Evolutionary conservation across 2,329 filamentous ascomycete genomes (phyloP), one percentile per base, ranked within the genome.

Genomic region (Calonectria multiphialidica): DNA sequence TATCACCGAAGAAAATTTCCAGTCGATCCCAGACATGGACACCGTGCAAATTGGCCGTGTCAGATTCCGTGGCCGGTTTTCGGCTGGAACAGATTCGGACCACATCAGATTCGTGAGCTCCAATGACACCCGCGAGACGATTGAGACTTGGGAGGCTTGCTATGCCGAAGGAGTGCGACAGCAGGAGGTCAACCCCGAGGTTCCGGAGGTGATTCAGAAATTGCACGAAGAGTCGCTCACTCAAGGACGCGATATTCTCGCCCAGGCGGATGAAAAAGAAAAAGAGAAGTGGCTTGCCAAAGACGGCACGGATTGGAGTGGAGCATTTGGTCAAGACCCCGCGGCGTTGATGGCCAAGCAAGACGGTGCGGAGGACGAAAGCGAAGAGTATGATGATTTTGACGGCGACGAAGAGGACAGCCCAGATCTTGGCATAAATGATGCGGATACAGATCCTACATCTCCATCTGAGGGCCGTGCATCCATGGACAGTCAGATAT

Each of bases 101-200:
- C 97, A 98, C 81, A 90, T 94, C 75, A 88, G 88, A 1, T 98
- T 98, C 77, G 92, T 98, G 25, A 90, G 92, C 59, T 94, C 97
- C 82, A 98, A 98, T 79, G 92, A 98, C 81, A 93, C 93, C 1
- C 93, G 96, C 37, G 97, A 98, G 86, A 98, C 96, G 0, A 98
- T 95, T 75, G 96, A 98, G 85, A 94, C 93, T 0, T 98, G 96
- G 95, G 95, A 98, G 83, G 94, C 95, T 0, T 98, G 96, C 82
- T 91, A 93, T 47, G 92, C 95, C 0, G 96, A 98, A 82, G 96
- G 96, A 15, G 94, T 98, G 0, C 91, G 97, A 2, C 84, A 88
- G 16, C 90, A 92, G 68, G 89, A 91, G 33, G 95, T 98, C 1
- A 86, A 89, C 12, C 89, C 92, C 28, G 93, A 97, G 79, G 87